phyloP scores from a whole-genome alignment of 2,329 filamentous ascomycete species.

The Stagonosporopsis tanaceti region DNA sequence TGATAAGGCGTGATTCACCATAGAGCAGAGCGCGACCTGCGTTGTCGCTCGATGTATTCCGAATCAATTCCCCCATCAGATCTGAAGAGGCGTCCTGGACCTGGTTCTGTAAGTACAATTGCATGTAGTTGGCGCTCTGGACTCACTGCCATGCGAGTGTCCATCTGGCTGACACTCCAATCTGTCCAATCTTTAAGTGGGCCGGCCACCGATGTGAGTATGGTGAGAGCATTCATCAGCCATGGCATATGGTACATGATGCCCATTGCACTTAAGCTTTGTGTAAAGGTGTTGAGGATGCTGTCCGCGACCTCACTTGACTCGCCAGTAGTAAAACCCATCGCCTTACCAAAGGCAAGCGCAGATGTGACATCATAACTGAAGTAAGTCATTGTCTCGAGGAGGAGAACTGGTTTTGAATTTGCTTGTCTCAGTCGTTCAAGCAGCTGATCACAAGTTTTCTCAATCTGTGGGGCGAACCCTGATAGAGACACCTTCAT shows the following conservation, averaged over 20 bases:
- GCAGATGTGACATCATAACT: too few species aligned
- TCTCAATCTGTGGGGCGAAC: conserved; percentile 32
- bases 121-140: neutral
- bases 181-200: conserved; percentile 39
- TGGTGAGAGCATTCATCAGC: too few species aligned
- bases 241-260: too few species aligned
- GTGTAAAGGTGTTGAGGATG: too few species aligned
- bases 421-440: conserved; percentile 3
- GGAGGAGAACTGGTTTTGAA: too few species aligned
- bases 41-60: conserved; percentile 21
- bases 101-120: conserved; percentile 13
- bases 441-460: conserved; percentile 35
- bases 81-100: conserved; percentile 30
- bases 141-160: conserved; percentile 32
- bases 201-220: conserved; percentile 10
- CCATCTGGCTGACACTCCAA: conserved; percentile 35
- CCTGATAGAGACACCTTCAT: conserved; percentile 37
- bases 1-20: conserved; percentile 43
- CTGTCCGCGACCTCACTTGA: too few species aligned
- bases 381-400: too few species aligned
- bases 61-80: conserved; percentile 35
- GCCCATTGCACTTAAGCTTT: too few species aligned
- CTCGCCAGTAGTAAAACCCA: too few species aligned
- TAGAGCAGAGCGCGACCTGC: conserved; percentile 33
- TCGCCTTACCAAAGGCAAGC: too few species aligned